Evolutionary conservation across 768 basidiomycete species (phyloP).

Genomic region (Lactarius deliciosus): DNA sequence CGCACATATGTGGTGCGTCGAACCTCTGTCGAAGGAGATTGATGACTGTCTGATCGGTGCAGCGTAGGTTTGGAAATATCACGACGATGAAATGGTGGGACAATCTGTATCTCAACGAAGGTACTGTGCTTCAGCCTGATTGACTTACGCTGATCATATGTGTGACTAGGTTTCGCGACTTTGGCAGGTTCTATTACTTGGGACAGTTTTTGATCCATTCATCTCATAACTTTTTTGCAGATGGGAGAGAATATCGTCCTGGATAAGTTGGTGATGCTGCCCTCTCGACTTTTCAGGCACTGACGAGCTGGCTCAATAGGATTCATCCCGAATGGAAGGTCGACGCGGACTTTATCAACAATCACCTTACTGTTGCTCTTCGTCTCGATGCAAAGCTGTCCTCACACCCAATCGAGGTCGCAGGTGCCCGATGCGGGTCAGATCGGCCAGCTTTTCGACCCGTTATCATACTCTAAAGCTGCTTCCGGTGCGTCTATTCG

Average conservation of each 20-base stretch:
- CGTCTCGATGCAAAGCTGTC: conserved; percentile 80
- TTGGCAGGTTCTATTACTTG: conserved; percentile 49
- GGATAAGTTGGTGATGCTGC: conserved; percentile 6
- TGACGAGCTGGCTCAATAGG: conserved; percentile 37
- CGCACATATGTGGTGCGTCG: conserved; percentile 71
- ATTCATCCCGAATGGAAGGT: conserved; percentile 87
- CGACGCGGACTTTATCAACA: conserved; percentile 74
- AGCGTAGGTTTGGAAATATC: conserved; percentile 81
- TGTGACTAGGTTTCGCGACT: conserved; percentile 80
- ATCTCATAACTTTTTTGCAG: conserved; percentile 35
- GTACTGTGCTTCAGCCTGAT: conserved; percentile 44
- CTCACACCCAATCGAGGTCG: conserved; percentile 92
- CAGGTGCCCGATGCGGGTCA: conserved; percentile 83
- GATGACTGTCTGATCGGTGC: neutral
- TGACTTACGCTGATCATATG: conserved; percentile 10
- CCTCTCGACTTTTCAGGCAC: neutral
- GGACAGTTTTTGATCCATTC: conserved; percentile 22
- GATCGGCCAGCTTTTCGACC: conserved; percentile 81
- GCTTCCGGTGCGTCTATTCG: conserved; percentile 54
- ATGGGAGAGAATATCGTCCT: conserved; percentile 47
- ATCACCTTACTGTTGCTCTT: conserved; percentile 74
- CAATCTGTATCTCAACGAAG: conserved; percentile 80
- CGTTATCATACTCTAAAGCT: conserved; percentile 82
- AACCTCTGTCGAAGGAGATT: neutral
- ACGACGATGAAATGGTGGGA: conserved; percentile 95